Percentiles rank a stretch among this genome's conserved stretches.
These are phyloP conservation scores for Xylaria scruposa DNA, from an alignment of 495 filamentous ascomycete species.

Conservation along the genomic window DNA sequence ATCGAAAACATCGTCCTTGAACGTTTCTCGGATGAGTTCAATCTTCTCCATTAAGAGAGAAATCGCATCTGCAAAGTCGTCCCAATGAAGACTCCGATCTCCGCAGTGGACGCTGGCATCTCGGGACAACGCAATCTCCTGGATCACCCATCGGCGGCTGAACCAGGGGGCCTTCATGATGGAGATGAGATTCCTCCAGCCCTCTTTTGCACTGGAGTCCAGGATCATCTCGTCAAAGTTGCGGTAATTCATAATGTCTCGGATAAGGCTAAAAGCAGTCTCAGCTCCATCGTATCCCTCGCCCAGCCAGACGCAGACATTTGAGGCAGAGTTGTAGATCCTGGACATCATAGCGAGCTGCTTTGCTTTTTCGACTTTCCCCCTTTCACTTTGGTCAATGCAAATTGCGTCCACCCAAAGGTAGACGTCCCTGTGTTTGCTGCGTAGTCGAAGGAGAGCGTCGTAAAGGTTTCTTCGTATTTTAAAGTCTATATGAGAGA, in stretches of 20 bases:
- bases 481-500: background rate
- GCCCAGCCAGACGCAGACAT: constrained; percentile 7
- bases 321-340: background rate
- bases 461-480: background rate
- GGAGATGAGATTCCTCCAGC: background rate
- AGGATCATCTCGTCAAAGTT: constrained; percentile 3
- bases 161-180: background rate
- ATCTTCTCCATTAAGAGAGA: background rate
- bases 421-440: background rate
- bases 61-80: background rate
- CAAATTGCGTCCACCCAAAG: background rate
- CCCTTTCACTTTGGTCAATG: background rate
- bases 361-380: background rate
- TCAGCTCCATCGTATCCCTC: background rate
- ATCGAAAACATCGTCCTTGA: background rate
- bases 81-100: background rate
- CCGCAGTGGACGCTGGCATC: background rate
- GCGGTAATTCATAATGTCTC: background rate
- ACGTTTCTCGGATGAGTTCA: background rate
- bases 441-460: background rate
- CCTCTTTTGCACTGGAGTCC: background rate
- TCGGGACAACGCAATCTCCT: background rate
- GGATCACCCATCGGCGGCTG: background rate
- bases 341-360: background rate
- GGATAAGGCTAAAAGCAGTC: background rate